Evolutionary conservation across 2,329 filamentous ascomycete species (phyloP).

Genomic region (Waltergamsia citrina): DNA sequence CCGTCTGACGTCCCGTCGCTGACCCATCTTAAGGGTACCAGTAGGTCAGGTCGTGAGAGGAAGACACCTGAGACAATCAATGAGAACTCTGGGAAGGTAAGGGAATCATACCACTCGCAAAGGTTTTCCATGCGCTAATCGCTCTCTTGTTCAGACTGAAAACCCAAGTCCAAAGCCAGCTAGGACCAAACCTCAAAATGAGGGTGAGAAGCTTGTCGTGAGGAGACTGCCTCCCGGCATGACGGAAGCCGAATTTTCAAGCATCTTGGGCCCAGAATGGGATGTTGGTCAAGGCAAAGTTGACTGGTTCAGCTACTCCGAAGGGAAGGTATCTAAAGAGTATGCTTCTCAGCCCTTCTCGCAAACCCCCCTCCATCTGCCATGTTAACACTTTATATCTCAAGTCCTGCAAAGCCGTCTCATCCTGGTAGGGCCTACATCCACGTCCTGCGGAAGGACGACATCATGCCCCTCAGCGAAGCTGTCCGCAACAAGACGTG

Average conservation of each 20-base stretch:
- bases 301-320: conserved; percentile 66
- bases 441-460: conserved; percentile 63
- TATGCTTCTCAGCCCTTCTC: conserved; percentile 29
- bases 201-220: conserved; percentile 73
- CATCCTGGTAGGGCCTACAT: conserved; percentile 73
- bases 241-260: conserved; percentile 67
- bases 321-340: conserved; percentile 74
- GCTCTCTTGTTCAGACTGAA: too few relatives aligned
- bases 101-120: too few relatives aligned
- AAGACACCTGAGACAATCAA: conserved; percentile 1
- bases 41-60: not conserved
- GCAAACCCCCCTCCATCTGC: not conserved
- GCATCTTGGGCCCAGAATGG: conserved; percentile 71
- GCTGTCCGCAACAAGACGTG: conserved; percentile 61
- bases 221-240: conserved; percentile 80
- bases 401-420: conserved; percentile 75
- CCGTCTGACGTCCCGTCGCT: too few relatives aligned
- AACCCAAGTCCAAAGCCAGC: conserved; percentile 18
- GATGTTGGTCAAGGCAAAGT: conserved; percentile 69
- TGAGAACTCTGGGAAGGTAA: too few relatives aligned
- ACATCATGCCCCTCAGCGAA: conserved; percentile 60
- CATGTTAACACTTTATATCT: too few relatives aligned
- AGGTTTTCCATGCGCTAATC: too few relatives aligned
- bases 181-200: conserved; percentile 21
- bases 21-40: too few relatives aligned